Percentiles rank a stretch among this genome's conserved stretches.
Conservation (phyloP, 768 basidiomycete genomes). For the Mycena galopus region DNA sequence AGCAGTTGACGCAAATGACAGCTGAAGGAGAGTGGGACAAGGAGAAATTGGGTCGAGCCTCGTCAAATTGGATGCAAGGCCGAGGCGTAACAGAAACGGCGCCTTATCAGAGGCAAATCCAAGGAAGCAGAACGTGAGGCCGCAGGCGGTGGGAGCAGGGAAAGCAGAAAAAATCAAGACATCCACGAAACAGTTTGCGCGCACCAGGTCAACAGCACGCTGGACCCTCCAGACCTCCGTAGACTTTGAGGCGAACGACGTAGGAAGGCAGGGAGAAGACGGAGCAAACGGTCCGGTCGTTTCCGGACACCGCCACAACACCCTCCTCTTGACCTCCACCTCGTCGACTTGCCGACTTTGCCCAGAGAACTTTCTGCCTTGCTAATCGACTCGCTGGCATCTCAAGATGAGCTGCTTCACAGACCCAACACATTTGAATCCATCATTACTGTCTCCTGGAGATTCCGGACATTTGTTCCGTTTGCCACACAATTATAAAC, state of each 20-base stretch:
- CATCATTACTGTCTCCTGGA: background rate
- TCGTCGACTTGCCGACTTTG: no score
- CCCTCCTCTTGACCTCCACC: no score
- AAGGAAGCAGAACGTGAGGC: no score
- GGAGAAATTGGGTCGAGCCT: constrained; percentile 6
- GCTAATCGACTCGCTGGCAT: no score
- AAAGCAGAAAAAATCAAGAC: no score
- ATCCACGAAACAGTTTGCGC: no score
- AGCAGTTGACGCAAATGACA: background rate
- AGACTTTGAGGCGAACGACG: no score
- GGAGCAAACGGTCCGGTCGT: background rate
- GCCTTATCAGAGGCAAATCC: background rate
- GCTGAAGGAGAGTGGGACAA: background rate
- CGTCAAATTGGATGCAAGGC: constrained; percentile 7
- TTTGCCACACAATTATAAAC: background rate
- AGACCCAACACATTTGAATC: no score
- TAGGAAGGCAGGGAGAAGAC: background rate
- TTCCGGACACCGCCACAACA: background rate
- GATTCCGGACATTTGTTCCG: background rate
- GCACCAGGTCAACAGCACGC: no score
- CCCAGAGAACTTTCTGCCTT: no score
- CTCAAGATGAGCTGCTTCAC: no score
- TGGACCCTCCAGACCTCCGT: background rate
- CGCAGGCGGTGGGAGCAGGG: no score
- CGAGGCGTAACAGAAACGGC: constrained; percentile 1